Evolutionary conservation across 2,329 filamentous ascomycete species (phyloP), one percentile per base, ranked within the genome.

Genomic region (Pseudocercospora fuligena): DNA sequence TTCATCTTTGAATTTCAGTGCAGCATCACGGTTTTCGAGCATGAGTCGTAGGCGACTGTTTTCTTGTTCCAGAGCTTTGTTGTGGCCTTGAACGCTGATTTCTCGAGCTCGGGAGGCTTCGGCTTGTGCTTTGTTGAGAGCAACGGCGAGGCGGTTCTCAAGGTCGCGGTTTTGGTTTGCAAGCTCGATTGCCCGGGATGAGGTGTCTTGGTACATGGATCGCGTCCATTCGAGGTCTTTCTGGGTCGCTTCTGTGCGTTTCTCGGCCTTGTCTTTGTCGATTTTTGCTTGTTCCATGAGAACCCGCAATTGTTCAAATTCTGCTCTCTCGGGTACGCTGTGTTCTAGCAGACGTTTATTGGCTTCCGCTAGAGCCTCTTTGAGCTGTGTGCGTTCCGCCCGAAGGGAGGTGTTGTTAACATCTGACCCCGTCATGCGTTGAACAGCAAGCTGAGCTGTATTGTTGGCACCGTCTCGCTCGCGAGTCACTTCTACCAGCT

Each of bases 161-260:
- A 89, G 80, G 7, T 80, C 78, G 19, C 76, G 76, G 69, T 85
- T 86, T 71, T 87, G 83, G 1, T 78, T 73, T 21, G 79, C 77
- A 2, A 87, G 77, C 16, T 81, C 79, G 14, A 79, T 79, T 2
- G 82, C 83, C 1, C 80, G 76, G 33, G 82, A 82, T 8, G 86
- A 87, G 0, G 85, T 84, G 23, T 85, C 81, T 71, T 90, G 89
- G 72, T 91, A 92, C 9, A 84, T 80, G 3, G 82, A 81, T 61
- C 86, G 84, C 12, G 83, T 79, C 72, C 88, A 92, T 1, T 88
- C 86, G 27, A 84, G 79, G 3, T 88, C 86, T 14, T 79, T 80
- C 29, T 84, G 78, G 1, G 76, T 68, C 14, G 71, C 76, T 33
- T 75, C 67, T 12, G 80, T 75, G 7, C 75, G 71, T 43, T 73